A percentile compares a stretch with the other conserved stretches of the same genome.
Evolutionary conservation across 169 alveolate genomes (phyloP).

Genomic region (Plasmodium yoelii): DNA sequence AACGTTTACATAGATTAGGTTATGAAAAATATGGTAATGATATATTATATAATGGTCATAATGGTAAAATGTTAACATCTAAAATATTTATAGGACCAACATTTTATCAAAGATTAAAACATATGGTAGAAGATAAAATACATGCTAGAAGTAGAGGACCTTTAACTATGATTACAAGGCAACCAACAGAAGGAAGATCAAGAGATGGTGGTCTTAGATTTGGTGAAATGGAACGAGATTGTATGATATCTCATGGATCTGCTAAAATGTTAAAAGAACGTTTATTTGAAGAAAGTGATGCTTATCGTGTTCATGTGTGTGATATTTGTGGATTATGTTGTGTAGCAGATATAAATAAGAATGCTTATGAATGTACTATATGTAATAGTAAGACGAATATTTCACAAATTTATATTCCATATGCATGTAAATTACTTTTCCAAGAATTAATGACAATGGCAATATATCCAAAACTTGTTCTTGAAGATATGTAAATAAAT

Average conservation of each 20-base stretch:
- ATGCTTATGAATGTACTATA: conserved; percentile 92
- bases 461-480: conserved; percentile 95
- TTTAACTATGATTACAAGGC: conserved; percentile 98
- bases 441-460: conserved; percentile 99
- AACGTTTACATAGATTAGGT: conserved; percentile 96
- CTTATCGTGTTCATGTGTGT: conserved; percentile 99
- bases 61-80: conserved; percentile 94
- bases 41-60: conserved; percentile 97
- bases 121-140: conserved; percentile 99
- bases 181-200: conserved; percentile 99
- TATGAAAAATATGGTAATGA: conserved; percentile 98
- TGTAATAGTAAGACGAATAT: conserved; percentile 93
- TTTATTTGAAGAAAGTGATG: conserved; percentile 98
- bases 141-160: conserved; percentile 99
- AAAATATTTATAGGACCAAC: conserved; percentile 99
- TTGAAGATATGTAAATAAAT: conserved; percentile 31
- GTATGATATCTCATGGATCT: conserved; percentile 99
- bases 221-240: conserved; percentile 99
- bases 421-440: conserved; percentile 97
- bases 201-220: conserved; percentile 98
- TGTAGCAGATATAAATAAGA: conserved; percentile 94
- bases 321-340: conserved; percentile 96
- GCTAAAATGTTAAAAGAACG: conserved; percentile 99
- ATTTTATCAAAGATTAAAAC: conserved; percentile 99
- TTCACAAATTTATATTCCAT: conserved; percentile 96